Evolutionary conservation across 192 early-diverging fungal genomes (phyloP), one percentile per base, ranked within the genome.

Genomic region (Dissophora globulifera): DNA sequence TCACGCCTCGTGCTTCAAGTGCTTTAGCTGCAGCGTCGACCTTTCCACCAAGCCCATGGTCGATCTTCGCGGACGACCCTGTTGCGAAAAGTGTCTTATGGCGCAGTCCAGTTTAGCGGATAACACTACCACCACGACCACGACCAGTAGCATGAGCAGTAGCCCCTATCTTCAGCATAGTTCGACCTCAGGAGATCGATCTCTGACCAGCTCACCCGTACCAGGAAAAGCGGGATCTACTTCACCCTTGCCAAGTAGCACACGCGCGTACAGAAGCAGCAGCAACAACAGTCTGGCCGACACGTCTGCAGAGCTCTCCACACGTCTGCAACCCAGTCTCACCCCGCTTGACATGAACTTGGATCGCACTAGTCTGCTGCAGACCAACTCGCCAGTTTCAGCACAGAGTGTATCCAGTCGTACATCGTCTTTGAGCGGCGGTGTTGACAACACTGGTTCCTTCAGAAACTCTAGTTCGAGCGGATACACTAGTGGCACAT

Each of bases 51-150:
- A 67, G 9, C 83, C 83, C 16, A 56, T 85, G 75, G 81, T 85
- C 4, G 83, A 85, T 33, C 46, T 85, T 13, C 27, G 47, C 13
- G 79, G 81, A 45, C 66, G 76, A 33, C 83, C 83, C 16, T 85
- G 83, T 16, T 85, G 83, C 54, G 81, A 82, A 42, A 50, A 62
- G 13, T 85, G 83, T 47, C 52, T 85, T 29, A 81, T 80, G 62
- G 62, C 68, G 7, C 78, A 83, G 38, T 46, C 69, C 38, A 79
- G 54, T 46, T 12, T 48, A 25, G 55, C 58, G 33, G 27, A 52
- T 22, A 43, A 48, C 19, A 46, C 23, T 32, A 50, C 50, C 27
- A 30, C 15, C 43, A 67, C 45, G 65, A 67, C 16, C 10, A 30
- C 35, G 55, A 50, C 25, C 8, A 23, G 43, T 19, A n/a, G n/a